Conservation (phyloP, 2,329 filamentous ascomycete genomes). For the Rosellinia necatrix region DNA sequence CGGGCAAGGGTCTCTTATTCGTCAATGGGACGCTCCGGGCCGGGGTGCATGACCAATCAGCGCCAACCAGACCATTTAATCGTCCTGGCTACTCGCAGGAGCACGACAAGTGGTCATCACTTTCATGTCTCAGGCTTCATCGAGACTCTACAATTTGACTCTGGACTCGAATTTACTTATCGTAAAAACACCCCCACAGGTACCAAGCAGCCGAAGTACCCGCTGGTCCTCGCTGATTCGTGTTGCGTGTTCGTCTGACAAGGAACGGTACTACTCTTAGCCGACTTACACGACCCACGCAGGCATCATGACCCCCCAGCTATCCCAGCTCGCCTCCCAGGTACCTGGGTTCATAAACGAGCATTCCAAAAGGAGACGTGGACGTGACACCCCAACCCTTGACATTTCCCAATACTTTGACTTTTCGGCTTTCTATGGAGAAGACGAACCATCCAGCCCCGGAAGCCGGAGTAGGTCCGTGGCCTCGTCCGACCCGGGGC, state of each 20-base stretch:
- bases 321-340: slow-evolving; percentile 39
- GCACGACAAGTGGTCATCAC: slow-evolving; percentile 36
- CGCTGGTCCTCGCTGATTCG: slow-evolving; percentile 42
- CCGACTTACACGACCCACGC: slow-evolving; percentile 42
- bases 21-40: slow-evolving; percentile 35
- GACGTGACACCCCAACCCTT: slow-evolving; percentile 33
- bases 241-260: slow-evolving; percentile 42
- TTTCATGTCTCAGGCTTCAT: slow-evolving; percentile 41
- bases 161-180: slow-evolving; percentile 40
- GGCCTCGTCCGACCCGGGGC: slow-evolving; percentile 40
- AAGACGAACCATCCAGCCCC: slow-evolving; percentile 35
- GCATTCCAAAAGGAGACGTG: slow-evolving; percentile 36
- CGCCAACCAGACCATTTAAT: slow-evolving; percentile 29
- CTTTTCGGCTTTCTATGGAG: slow-evolving; percentile 37
- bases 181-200: slow-evolving; percentile 41
- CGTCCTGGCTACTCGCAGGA: slow-evolving; percentile 39
- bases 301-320: slow-evolving; percentile 38
- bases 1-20: slow-evolving; percentile 37
- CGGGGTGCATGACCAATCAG: slow-evolving; percentile 36
- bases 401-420: slow-evolving; percentile 38
- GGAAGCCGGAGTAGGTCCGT: slow-evolving; percentile 40
- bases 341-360: slow-evolving; percentile 39
- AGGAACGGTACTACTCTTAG: slow-evolving; percentile 39
- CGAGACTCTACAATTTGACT: slow-evolving; percentile 40
- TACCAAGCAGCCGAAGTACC: slow-evolving; percentile 39